phyloP scores from a whole-genome alignment of 768 basidiomycete genomes.

The Gloeopeniophorella convolvens region DNA sequence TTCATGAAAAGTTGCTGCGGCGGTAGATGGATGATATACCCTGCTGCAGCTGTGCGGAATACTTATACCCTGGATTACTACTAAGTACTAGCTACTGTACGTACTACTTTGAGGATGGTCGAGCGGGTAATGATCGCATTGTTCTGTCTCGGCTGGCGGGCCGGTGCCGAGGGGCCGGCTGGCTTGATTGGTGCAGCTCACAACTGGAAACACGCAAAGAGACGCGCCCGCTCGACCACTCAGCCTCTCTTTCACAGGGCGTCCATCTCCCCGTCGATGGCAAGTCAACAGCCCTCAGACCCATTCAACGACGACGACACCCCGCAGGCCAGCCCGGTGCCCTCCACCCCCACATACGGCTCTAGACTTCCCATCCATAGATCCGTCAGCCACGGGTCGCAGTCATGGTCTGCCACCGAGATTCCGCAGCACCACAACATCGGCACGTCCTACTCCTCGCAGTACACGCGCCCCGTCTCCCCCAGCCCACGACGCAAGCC shows the following conservation, averaged over 20 bases:
- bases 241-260: not conserved
- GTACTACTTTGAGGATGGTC: too few relatives aligned
- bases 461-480: constrained; percentile 34
- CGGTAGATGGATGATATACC: constrained; percentile 28
- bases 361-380: constrained; percentile 31
- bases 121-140: too few relatives aligned
- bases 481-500: constrained; percentile 40
- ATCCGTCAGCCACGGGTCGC: constrained; percentile 47
- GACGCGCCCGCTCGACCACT: not conserved
- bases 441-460: constrained; percentile 60
- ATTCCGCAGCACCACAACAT: constrained; percentile 60
- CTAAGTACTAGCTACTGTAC: too few relatives aligned
- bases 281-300: constrained; percentile 2
- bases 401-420: constrained; percentile 50
- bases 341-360: constrained; percentile 23
- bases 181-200: too few relatives aligned
- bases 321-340: not conserved
- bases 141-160: too few relatives aligned
- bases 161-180: too few relatives aligned
- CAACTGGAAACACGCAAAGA: too few relatives aligned
- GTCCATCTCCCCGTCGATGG: constrained; percentile 10
- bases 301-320: not conserved
- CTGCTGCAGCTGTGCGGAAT: too few relatives aligned
- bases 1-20: constrained; percentile 74
- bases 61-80: constrained; percentile 7